Evolutionary conservation across 2,329 filamentous ascomycete genomes (phyloP), one percentile per base, ranked within the genome.

Genomic region (Shiraia sp.): DNA sequence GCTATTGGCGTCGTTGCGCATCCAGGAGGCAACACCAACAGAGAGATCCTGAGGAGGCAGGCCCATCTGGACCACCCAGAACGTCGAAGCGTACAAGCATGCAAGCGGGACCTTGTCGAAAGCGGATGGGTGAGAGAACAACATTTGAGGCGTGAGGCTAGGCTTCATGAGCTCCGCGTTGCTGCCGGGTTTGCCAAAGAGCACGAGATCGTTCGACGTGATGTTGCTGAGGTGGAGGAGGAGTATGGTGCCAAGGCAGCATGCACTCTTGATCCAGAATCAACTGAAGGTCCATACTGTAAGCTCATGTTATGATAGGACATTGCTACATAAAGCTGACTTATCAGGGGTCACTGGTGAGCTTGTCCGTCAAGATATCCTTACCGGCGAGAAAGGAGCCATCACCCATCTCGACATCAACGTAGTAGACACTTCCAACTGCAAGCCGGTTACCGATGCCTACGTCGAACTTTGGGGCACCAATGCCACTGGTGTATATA

Each of bases 341-440:
- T 32, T 16, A 3, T 6, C 30, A 66, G 62, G 57, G 55, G 75
- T 80, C 36, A 59, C 63, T 12, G 79, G 78, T 22, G 78, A 81
- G 56, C 71, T 74, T 31, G 62, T 81, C 47, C 72, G 79, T 6
- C 49, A 68, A 23, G 68, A 81, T 47, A 51, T 81, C 17, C 67
- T 69, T n/a, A 76, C 78, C 27, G 67, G 69, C 10, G 71, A 80
- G 59, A 55, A 54, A 17, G 79, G 79, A 30, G 66, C 80, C 29
- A 68, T 73, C 28, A 66, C 79, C 25, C 71, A 73, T n/a, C 53
- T 80, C 14, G 78, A 79, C 54, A 70, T 78, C 49, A 79, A 80
- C 59, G 65, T 81, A 22, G 69, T 81, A 32, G 78, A 81, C 49
- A 72, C 78, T 15, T 64, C 71, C 12, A 77, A 74, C 4, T 82